Evolutionary conservation across 2,329 filamentous ascomycete species (phyloP).

Genomic region (Calycina herbarum): DNA sequence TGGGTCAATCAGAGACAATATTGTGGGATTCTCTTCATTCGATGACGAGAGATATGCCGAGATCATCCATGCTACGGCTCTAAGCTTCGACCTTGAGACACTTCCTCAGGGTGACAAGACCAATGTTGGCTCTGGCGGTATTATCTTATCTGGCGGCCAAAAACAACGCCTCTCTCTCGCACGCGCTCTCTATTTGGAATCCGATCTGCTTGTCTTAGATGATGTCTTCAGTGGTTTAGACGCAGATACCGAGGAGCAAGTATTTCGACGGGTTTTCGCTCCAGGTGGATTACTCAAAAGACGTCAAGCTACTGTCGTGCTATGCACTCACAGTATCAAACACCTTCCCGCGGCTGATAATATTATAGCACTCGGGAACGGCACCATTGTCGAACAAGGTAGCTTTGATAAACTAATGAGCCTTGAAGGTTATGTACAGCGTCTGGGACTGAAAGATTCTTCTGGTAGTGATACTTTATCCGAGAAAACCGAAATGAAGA

Average conservation of each 20-base stretch:
- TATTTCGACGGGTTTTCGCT: conserved; percentile 23
- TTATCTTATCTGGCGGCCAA: conserved; percentile 24
- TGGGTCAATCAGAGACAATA: conserved; percentile 42
- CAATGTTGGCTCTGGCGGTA: conserved; percentile 26
- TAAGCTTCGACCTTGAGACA: conserved; percentile 28
- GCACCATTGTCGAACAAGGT: conserved; percentile 41
- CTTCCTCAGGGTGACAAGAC: conserved; percentile 31
- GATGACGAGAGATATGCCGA: conserved; percentile 38
- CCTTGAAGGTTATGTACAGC: conserved; percentile 32
- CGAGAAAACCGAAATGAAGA: neutral
- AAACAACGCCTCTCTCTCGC: conserved; percentile 31
- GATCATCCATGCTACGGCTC: conserved; percentile 31
- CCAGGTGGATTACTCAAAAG: conserved; percentile 17
- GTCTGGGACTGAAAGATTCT: conserved; percentile 31
- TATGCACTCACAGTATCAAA: conserved; percentile 37
- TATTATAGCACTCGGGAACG: conserved; percentile 40
- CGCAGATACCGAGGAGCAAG: conserved; percentile 25
- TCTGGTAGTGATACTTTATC: neutral
- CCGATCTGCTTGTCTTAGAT: conserved; percentile 25
- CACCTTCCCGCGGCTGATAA: conserved; percentile 41
- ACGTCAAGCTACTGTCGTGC: conserved; percentile 38
- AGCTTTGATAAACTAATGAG: conserved; percentile 33
- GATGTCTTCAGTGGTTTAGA: conserved; percentile 32
- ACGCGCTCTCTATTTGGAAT: conserved; percentile 22
- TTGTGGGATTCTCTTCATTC: conserved; percentile 40